Evolutionary conservation across 208 protist genomes (phyloP), one percentile per base, ranked within the genome.

Genomic region (Jaenimonas drosophilae): DNA sequence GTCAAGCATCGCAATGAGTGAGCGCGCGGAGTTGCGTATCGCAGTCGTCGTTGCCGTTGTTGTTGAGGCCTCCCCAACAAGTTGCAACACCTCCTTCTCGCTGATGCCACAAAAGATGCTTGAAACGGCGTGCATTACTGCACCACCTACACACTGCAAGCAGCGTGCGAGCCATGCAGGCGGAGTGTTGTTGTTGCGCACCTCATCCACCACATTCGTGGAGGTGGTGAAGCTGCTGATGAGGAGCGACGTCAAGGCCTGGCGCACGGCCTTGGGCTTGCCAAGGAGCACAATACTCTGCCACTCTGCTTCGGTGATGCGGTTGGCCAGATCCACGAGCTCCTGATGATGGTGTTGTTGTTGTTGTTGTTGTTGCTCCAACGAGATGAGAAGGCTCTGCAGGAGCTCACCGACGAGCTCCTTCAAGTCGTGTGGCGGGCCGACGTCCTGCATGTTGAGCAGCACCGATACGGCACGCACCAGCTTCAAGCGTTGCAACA

Each of bases 291-390:
- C 60, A 17, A 91, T 19, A 27, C 64, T 80, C 12, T 37, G 21
- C 83, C 83, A 91, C 27, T 76, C 68, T 23, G 81, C 65, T 16
- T 69, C 55, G 4, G 33, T 70, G 24, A 91, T 50, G 16, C 36
- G 23, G 55, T 70, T 64, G 2, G 70, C 78, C 6, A 88, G 19
- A 4, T 14, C 9, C 31, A 61, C 30, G 29, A 63, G 17, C 28
- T 21, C n/a, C 31, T 37, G 26, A 17, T 19, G 38, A 27, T 14
- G 27, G 0, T 14, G 26, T 29, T 30, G 17, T 29, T 20, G 0
- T 24, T 27, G 19, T 46, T 23, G 0, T 24, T 21, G 9, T 3
- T 34, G n/a, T 23, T 19, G 40, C 50, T 59, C 24, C 43, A n/a
- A n/a, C n/a, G n/a, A n/a, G n/a, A n/a, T n/a, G n/a, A n/a, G n/a